Conservation (phyloP, 2,329 filamentous ascomycete genomes). For the Botrytis galanthina region DNA sequence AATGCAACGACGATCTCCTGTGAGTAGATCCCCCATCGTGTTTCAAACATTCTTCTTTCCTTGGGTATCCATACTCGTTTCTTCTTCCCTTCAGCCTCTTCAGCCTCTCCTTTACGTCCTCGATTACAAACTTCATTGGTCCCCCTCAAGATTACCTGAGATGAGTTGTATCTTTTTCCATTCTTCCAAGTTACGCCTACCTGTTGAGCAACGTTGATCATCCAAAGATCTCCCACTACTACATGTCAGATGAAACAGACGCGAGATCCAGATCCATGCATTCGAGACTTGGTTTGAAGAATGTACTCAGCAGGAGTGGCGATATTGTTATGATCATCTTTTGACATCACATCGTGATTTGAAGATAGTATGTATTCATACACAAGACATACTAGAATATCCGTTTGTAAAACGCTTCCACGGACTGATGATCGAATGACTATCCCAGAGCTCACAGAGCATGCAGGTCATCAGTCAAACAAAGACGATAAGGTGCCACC, state of each 20-base stretch:
- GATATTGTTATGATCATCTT: not conserved
- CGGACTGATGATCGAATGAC: not conserved
- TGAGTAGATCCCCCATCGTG: not conserved
- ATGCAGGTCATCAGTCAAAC: not conserved
- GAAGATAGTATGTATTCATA: not conserved
- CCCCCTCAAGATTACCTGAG: not conserved
- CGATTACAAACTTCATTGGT: not conserved
- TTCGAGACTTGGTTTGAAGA: not conserved
- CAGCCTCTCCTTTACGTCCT: not conserved
- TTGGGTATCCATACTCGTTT: not conserved
- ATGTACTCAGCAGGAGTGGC: not conserved
- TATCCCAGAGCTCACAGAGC: not conserved
- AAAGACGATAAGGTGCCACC: not conserved
- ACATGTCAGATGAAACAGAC: not conserved
- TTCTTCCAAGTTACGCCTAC: not conserved
- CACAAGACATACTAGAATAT: not conserved
- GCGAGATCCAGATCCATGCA: not conserved
- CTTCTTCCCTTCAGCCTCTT: not conserved
- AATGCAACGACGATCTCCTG: not conserved
- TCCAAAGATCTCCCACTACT: not conserved
- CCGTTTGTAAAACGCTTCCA: conserved; percentile 4
- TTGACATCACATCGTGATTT: not conserved
- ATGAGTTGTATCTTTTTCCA: not conserved
- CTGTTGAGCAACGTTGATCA: not conserved
- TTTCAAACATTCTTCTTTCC: not conserved